Percentiles rank a stretch among this genome's conserved stretches.
phyloP scores from a whole-genome alignment of 345 rosid genomes.

The Hirschfeldia incana region DNA sequence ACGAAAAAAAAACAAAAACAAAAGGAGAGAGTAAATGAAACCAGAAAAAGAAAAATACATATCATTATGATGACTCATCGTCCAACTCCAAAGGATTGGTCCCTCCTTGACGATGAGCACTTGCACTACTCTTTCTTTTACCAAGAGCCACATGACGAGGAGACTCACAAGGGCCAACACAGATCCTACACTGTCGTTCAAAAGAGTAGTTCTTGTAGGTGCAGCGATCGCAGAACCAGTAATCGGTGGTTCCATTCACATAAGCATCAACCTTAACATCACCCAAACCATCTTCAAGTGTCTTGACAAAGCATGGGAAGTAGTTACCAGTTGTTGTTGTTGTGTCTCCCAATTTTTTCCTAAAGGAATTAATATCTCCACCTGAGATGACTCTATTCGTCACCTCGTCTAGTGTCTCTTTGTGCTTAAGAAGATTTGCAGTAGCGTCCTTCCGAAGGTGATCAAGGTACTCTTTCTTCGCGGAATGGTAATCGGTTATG shows the following conservation, averaged over 20 bases:
- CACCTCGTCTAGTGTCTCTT: background rate
- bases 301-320: constrained; percentile 2
- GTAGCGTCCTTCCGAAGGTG: background rate
- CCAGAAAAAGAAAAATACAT: background rate
- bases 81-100: background rate
- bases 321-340: background rate
- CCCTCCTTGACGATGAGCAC: background rate
- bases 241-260: background rate
- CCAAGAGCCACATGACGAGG: background rate
- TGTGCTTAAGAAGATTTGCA: background rate
- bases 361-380: background rate
- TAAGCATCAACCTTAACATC: constrained; percentile 10
- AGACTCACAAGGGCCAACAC: background rate
- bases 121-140: too few relatives aligned
- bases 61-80: background rate
- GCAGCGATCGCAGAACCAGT: constrained; percentile 14
- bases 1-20: too few relatives aligned
- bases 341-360: background rate
- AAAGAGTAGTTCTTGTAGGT: background rate
- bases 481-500: background rate
- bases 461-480: constrained; percentile 6
- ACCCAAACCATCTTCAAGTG: constrained; percentile 19
- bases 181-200: constrained; percentile 16
- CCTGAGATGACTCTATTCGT: background rate
- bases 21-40: background rate